These are phyloP conservation scores for Globisporangium yorkense DNA, from an alignment of 352 stramenopile genomes.

Conservation along the genomic window DNA sequence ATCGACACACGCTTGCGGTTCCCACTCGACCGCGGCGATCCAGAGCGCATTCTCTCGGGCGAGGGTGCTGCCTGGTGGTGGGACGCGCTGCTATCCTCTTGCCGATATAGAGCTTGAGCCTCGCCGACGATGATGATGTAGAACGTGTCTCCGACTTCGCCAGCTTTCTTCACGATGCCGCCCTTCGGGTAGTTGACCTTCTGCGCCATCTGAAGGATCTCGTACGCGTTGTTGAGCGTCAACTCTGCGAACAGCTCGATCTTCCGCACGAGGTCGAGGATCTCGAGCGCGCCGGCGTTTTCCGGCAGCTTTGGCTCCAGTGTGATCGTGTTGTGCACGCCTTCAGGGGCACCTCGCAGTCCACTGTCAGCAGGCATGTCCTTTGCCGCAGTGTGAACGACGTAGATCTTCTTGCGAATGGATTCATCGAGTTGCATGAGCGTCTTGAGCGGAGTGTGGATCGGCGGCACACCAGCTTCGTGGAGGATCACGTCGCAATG, in stretches of 20 bases:
- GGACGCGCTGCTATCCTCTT: slow-evolving; percentile 3
- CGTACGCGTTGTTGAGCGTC: slow-evolving; percentile 81
- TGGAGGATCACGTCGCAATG: slow-evolving; percentile 93
- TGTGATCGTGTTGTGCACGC: slow-evolving; percentile 86
- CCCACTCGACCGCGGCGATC: slow-evolving; percentile 15
- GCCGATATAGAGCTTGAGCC: slow-evolving; percentile 45
- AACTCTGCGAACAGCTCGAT: slow-evolving; percentile 79
- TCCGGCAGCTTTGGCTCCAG: slow-evolving; percentile 71
- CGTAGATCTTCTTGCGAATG: slow-evolving; percentile 90
- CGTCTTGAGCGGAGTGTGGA: slow-evolving; percentile 94
- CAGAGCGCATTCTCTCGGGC: slow-evolving; percentile 4
- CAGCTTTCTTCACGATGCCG: slow-evolving; percentile 39
- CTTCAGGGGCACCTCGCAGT: slow-evolving; percentile 85
- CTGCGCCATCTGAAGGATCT: slow-evolving; percentile 78
- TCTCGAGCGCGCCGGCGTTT: slow-evolving; percentile 72
- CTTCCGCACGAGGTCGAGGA: slow-evolving; percentile 81
- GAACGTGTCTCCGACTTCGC: slow-evolving; percentile 53
- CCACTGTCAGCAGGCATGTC: slow-evolving; percentile 68
- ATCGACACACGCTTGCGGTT: slow-evolving; percentile 51
- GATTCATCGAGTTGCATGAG: slow-evolving; percentile 84
- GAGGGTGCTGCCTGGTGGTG: background rate
- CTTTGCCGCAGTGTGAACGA: slow-evolving; percentile 92
- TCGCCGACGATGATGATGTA: slow-evolving; percentile 84
- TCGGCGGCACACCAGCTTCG: slow-evolving; percentile 92
- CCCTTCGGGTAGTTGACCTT: slow-evolving; percentile 65